phyloP scores from a whole-genome alignment of 78 protist species.

The Chrysochromulina tobinii region DNA sequence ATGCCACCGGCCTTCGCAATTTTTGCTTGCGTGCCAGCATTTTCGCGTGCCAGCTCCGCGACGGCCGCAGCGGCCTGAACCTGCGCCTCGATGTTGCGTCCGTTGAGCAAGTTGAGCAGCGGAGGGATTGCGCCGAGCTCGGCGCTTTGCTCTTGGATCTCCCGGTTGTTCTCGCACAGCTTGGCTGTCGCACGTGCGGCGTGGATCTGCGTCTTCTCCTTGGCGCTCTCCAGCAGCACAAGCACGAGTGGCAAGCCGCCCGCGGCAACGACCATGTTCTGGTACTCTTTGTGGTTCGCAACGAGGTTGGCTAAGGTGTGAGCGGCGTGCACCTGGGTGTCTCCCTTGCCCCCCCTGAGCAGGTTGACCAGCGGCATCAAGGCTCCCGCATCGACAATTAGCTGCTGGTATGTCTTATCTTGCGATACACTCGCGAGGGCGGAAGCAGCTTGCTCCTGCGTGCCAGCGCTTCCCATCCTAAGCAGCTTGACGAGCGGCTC shows the following conservation, averaged over 20 bases:
- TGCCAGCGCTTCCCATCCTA: neutral
- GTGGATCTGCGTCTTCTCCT: neutral
- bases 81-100: too few relatives aligned
- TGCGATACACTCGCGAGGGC: neutral
- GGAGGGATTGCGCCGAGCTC: too few relatives aligned
- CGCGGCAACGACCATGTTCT: neutral
- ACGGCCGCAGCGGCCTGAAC: too few relatives aligned
- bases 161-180: too few relatives aligned
- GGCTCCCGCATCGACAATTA: neutral
- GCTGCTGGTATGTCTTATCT: neutral
- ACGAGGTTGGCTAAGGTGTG: neutral
- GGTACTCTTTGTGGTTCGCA: neutral
- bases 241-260: neutral
- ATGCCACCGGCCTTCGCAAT: too few relatives aligned
- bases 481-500: neutral
- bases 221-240: neutral
- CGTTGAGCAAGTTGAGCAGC: too few relatives aligned
- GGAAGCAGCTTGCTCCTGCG: neutral
- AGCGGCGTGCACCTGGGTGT: neutral
- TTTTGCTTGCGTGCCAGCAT: too few relatives aligned
- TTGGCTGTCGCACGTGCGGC: neutral
- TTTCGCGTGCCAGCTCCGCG: too few relatives aligned
- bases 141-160: too few relatives aligned
- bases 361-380: neutral
- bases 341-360: neutral